Percentiles rank a stretch among this genome's conserved stretches.
Evolutionary conservation across 768 basidiomycete species (phyloP).

Genomic region (Russula virescens): DNA sequence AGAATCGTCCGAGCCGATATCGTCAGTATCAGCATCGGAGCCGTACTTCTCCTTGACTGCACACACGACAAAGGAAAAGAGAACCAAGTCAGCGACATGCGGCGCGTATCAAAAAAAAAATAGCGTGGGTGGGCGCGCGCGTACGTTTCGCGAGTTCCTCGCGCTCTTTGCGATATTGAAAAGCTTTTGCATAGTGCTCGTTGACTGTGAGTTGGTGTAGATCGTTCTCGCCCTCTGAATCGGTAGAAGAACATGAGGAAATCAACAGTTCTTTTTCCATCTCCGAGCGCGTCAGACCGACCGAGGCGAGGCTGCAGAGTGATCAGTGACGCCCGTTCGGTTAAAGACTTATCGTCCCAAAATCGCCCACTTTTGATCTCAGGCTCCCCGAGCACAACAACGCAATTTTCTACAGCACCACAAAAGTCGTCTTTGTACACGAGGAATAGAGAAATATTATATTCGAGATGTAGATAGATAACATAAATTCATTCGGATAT

Average conservation of each 20-base stretch:
- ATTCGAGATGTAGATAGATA: no score
- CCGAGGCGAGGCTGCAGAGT: no score
- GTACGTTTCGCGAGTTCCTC: slow-evolving; percentile 76
- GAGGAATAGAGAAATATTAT: no score
- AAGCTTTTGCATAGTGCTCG: slow-evolving; percentile 75
- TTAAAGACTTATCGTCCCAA: no score
- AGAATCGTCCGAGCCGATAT: slow-evolving; percentile 34
- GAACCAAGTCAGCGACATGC: slow-evolving; percentile 2
- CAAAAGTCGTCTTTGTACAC: no score
- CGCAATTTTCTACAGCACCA: no score
- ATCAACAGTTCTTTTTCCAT: slow-evolving; percentile 11
- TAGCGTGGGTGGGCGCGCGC: slow-evolving; percentile 28
- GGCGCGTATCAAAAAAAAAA: background rate
- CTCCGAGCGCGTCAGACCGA: no score
- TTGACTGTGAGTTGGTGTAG: slow-evolving; percentile 58
- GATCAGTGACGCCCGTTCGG: no score
- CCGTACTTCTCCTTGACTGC: slow-evolving; percentile 89
- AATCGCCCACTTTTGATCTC: no score
- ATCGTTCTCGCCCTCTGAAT: slow-evolving; percentile 34
- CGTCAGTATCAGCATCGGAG: slow-evolving; percentile 56
- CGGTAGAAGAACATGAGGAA: slow-evolving; percentile 12
- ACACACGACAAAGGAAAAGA: background rate
- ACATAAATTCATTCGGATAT: no score
- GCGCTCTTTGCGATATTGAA: slow-evolving; percentile 74
- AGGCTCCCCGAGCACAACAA: no score